phyloP scores from a whole-genome alignment of 2,329 filamentous ascomycete species.

The Sordariomycetes sp. region DNA sequence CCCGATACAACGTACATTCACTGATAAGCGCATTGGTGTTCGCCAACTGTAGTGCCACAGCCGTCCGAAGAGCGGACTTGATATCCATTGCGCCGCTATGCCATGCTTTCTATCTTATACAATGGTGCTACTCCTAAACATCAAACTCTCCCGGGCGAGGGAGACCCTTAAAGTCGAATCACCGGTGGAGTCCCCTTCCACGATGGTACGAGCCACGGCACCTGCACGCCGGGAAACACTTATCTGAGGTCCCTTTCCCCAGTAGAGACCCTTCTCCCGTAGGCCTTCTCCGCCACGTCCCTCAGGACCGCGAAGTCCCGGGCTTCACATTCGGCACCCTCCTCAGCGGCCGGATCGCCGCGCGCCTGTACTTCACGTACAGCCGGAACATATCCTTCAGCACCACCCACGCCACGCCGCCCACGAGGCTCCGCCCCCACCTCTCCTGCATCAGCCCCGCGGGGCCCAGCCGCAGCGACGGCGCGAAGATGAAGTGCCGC shows the following conservation, averaged over 20 bases:
- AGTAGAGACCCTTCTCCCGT: not conserved
- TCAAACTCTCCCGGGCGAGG: not conserved
- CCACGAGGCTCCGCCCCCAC: constrained; percentile 83
- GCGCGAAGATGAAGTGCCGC: constrained; percentile 3
- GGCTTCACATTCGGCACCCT: constrained; percentile 25
- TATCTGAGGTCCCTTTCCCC: too few species aligned
- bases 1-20: not conserved
- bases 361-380: constrained; percentile 53
- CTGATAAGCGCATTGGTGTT: not conserved
- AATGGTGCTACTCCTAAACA: not conserved
- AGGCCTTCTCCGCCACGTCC: not conserved
- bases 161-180: not conserved
- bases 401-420: constrained; percentile 80
- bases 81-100: not conserved
- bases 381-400: constrained; percentile 58
- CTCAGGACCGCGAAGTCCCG: not conserved
- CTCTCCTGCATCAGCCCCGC: constrained; percentile 67
- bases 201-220: not conserved
- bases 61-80: not conserved
- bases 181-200: not conserved
- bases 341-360: constrained; percentile 43
- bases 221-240: too few species aligned
- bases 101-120: constrained; percentile 1
- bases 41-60: not conserved
- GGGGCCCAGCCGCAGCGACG: constrained; percentile 19